These are phyloP conservation scores for Xerocomellus dryophilus DNA, from an alignment of 768 basidiomycete species.

Conservation along the genomic window DNA sequence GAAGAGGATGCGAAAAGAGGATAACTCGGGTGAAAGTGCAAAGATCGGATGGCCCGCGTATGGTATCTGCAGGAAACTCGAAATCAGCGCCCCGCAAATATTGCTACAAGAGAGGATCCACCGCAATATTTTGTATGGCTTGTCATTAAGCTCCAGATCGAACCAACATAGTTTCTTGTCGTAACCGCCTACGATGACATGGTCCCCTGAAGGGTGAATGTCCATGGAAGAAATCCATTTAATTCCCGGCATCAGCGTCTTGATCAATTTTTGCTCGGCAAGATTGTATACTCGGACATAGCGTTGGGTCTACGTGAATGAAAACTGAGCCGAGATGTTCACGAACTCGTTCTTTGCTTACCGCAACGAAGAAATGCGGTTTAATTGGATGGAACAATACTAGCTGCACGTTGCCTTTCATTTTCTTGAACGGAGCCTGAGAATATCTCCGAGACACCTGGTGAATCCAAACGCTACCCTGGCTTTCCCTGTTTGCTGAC, in stretches of 20 bases:
- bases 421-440: conserved; percentile 96
- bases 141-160: conserved; percentile 92
- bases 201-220: conserved; percentile 92
- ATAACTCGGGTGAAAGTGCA: conserved; percentile 91
- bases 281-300: conserved; percentile 95
- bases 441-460: conserved; percentile 92
- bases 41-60: conserved; percentile 84
- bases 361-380: conserved; percentile 97
- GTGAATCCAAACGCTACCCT: conserved; percentile 92
- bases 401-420: conserved; percentile 85
- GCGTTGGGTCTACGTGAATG: conserved; percentile 75
- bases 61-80: conserved; percentile 65
- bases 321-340: conserved; percentile 11
- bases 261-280: conserved; percentile 87
- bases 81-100: conserved; percentile 11
- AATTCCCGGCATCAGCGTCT: conserved; percentile 92
- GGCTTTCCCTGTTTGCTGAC: conserved; percentile 61
- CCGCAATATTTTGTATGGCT: conserved; percentile 96
- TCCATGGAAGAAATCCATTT: conserved; percentile 98
- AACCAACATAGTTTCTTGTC: conserved; percentile 99
- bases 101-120: conserved; percentile 28
- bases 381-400: conserved; percentile 94
- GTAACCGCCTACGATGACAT: conserved; percentile 96
- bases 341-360: conserved; percentile 41
- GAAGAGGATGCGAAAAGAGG: conserved; percentile 96